Conservation (phyloP, 768 basidiomycete genomes). For the Auricularia cornea region DNA sequence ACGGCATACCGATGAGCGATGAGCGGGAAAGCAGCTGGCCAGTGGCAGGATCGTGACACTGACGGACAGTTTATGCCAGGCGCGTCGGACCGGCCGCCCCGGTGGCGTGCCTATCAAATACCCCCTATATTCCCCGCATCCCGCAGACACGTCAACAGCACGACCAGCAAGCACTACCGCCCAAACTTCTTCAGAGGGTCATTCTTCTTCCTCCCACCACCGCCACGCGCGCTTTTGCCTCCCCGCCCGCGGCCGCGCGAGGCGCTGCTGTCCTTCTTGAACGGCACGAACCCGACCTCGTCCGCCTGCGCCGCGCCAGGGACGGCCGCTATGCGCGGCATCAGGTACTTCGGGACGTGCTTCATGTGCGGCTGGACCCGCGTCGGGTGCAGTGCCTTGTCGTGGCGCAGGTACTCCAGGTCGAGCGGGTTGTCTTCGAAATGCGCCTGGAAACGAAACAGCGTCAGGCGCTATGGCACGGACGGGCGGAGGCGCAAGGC, state of each 20-base stretch:
- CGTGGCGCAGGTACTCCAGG: conserved; percentile 85
- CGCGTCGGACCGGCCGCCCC: not conserved
- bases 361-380: conserved; percentile 92
- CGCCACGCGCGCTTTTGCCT: conserved; percentile 27
- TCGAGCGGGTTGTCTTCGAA: conserved; percentile 96
- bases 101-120: not conserved
- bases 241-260: conserved; percentile 34
- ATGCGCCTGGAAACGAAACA: conserved; percentile 82
- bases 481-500: no score
- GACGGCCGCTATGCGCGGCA: conserved; percentile 71
- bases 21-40: no score
- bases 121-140: not conserved
- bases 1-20: not conserved
- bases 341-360: conserved; percentile 85
- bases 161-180: not conserved
- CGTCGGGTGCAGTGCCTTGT: conserved; percentile 86
- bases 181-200: conserved; percentile 76
- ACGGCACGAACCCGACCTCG: conserved; percentile 58
- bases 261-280: conserved; percentile 48
- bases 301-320: conserved; percentile 14
- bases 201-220: conserved; percentile 59
- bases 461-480: no score
- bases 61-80: no score
- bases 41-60: no score
- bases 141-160: not conserved